A percentile compares a stretch with the other conserved stretches of the same genome.
Evolutionary conservation across 2,329 filamentous ascomycete species (phyloP).

Genomic region (Fusarium beomiforme): DNA sequence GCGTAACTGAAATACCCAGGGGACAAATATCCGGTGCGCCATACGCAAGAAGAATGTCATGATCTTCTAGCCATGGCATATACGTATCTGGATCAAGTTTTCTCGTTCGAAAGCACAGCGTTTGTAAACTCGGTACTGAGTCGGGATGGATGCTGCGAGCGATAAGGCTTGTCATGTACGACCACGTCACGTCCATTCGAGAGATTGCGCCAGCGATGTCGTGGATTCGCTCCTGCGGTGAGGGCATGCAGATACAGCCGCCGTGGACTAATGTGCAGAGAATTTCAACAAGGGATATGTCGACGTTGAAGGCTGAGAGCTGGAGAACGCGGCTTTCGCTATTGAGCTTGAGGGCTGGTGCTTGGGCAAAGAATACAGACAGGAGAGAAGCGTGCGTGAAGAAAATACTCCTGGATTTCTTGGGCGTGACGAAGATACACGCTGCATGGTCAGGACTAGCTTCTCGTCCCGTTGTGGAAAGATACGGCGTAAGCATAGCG

Average conservation of each 20-base stretch:
- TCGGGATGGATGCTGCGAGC: slow-evolving; percentile 56
- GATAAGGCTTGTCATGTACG: slow-evolving; percentile 68
- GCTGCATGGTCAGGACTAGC: slow-evolving; percentile 60
- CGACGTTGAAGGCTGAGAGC: slow-evolving; percentile 64
- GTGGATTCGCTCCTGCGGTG: slow-evolving; percentile 58
- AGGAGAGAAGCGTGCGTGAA: slow-evolving; percentile 69
- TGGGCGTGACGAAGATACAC: slow-evolving; percentile 69
- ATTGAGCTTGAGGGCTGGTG: slow-evolving; percentile 59
- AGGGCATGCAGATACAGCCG: slow-evolving; percentile 68
- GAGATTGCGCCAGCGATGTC: slow-evolving; percentile 62
- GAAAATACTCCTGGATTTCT: slow-evolving; percentile 67
- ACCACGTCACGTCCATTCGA: slow-evolving; percentile 61
- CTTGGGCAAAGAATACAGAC: slow-evolving; percentile 63
- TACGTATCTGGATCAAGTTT: slow-evolving; percentile 62
- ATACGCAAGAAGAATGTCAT: slow-evolving; percentile 61
- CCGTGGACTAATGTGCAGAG: slow-evolving; percentile 64
- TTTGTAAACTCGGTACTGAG: slow-evolving; percentile 51
- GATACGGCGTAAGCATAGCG: slow-evolving; percentile 46
- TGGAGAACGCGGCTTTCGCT: slow-evolving; percentile 65
- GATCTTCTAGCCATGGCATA: slow-evolving; percentile 56
- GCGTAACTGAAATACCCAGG: slow-evolving; percentile 60
- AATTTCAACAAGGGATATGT: slow-evolving; percentile 62
- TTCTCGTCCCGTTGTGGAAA: slow-evolving; percentile 44
- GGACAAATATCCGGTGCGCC: slow-evolving; percentile 63
- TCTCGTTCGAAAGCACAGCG: slow-evolving; percentile 58